Conservation (phyloP, 352 stramenopile genomes). For the Phytophthora tubulina region DNA sequence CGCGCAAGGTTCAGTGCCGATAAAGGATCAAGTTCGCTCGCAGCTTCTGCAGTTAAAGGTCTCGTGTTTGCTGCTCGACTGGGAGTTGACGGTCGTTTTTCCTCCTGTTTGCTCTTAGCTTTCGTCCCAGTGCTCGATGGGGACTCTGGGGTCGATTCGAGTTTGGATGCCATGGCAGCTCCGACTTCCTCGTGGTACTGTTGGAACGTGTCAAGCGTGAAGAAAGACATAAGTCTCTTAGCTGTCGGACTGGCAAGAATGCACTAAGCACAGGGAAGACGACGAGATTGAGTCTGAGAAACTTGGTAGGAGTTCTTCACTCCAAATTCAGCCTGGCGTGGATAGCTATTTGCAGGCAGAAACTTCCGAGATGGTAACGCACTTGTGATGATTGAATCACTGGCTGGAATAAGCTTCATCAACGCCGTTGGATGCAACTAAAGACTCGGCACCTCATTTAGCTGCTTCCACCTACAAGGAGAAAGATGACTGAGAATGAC, state of each 20-base stretch:
- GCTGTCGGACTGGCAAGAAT: background rate
- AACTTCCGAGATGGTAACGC: constrained; percentile 1
- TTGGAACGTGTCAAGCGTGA: constrained; percentile 42
- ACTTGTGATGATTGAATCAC: too few species aligned
- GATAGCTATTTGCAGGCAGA: constrained; percentile 16
- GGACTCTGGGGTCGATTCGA: constrained; percentile 26
- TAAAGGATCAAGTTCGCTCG: constrained; percentile 63
- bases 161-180: constrained; percentile 22
- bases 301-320: constrained; percentile 18
- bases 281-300: background rate
- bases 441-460: too few species aligned
- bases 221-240: constrained; percentile 38
- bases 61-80: constrained; percentile 20
- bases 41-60: constrained; percentile 13
- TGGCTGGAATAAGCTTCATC: too few species aligned
- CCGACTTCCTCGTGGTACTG: constrained; percentile 36
- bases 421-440: too few species aligned
- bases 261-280: background rate
- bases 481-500: too few species aligned
- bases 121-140: constrained; percentile 5
- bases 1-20: constrained; percentile 60
- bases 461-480: too few species aligned
- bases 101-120: constrained; percentile 23
- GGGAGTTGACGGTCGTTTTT: constrained; percentile 25
- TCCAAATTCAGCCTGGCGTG: constrained; percentile 2